A percentile compares a stretch with the other conserved stretches of the same genome.
These are phyloP conservation scores for Cytospora piceicola DNA, from an alignment of 2,329 filamentous ascomycete species.

Conservation along the genomic window DNA sequence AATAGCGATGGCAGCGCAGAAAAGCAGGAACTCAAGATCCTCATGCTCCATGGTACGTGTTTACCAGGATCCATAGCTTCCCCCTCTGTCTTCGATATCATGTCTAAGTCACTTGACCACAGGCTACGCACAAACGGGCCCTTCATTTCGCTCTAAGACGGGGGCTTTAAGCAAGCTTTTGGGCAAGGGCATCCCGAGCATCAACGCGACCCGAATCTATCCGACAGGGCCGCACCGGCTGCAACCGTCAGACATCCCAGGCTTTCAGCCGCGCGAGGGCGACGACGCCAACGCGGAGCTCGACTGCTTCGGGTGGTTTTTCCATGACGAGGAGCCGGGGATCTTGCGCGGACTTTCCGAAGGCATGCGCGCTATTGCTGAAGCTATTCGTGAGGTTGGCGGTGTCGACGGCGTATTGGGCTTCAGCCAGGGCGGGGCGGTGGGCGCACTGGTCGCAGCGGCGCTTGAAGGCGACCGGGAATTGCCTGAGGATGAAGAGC, in stretches of 20 bases:
- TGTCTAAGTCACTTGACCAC: neutral
- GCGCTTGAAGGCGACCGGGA: slow-evolving; percentile 62
- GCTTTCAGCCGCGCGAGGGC: slow-evolving; percentile 22
- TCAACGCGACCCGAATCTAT: slow-evolving; percentile 24
- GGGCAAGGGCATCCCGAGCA: slow-evolving; percentile 24
- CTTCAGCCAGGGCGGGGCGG: slow-evolving; percentile 79
- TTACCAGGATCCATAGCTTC: neutral
- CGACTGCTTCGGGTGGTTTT: slow-evolving; percentile 24
- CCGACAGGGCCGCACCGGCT: slow-evolving; percentile 26
- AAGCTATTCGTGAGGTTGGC: slow-evolving; percentile 59
- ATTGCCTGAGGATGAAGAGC: slow-evolving; percentile 31
- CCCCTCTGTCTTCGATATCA: neutral
- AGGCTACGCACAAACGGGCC: slow-evolving; percentile 27
- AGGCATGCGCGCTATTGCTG: slow-evolving; percentile 53
- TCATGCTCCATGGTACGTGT: slow-evolving; percentile 25
- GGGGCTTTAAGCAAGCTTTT: slow-evolving; percentile 26
- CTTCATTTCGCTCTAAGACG: slow-evolving; percentile 24
- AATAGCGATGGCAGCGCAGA: neutral
- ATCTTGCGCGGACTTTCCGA: slow-evolving; percentile 62
- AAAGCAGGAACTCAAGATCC: slow-evolving; percentile 25
- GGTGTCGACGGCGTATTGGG: slow-evolving; percentile 79
- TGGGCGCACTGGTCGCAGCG: slow-evolving; percentile 72
- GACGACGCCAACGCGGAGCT: slow-evolving; percentile 7
- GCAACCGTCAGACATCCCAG: slow-evolving; percentile 23
- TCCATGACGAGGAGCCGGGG: slow-evolving; percentile 25